Conservation (phyloP, 768 basidiomycete species). For the Hygrophorus pudorinus region DNA sequence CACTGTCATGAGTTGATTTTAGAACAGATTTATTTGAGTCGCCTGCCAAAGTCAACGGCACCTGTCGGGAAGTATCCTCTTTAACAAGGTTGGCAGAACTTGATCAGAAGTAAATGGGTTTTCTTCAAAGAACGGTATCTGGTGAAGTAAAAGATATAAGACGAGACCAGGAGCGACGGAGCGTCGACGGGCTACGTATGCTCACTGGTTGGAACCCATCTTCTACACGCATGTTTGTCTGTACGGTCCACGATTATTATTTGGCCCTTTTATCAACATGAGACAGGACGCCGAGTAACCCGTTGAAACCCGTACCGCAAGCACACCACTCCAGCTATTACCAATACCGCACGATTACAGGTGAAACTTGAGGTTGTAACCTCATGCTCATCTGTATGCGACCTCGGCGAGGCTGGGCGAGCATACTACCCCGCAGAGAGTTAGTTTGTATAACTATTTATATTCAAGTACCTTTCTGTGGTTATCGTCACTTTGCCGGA, state of each 20-base stretch:
- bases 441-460: too few relatives aligned
- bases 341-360: too few relatives aligned
- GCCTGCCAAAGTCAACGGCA: slow-evolving; percentile 13
- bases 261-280: too few relatives aligned
- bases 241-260: neutral
- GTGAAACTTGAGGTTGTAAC: too few relatives aligned
- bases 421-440: too few relatives aligned
- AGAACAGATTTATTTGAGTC: neutral
- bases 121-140: slow-evolving; percentile 45
- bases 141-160: neutral
- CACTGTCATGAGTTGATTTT: slow-evolving; percentile 19
- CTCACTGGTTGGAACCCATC: slow-evolving; percentile 56
- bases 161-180: too few relatives aligned
- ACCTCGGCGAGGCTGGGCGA: too few relatives aligned
- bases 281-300: too few relatives aligned
- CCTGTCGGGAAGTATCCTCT: slow-evolving; percentile 42
- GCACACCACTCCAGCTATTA: too few relatives aligned
- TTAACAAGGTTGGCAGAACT: slow-evolving; percentile 50
- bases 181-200: neutral
- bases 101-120: slow-evolving; percentile 56
- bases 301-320: too few relatives aligned
- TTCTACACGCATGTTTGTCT: slow-evolving; percentile 43
- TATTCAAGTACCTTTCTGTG: too few relatives aligned
- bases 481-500: slow-evolving; percentile 18
- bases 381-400: too few relatives aligned